Conservation (phyloP, 345 rosid genomes). For the Eutrema yunnanense region DNA sequence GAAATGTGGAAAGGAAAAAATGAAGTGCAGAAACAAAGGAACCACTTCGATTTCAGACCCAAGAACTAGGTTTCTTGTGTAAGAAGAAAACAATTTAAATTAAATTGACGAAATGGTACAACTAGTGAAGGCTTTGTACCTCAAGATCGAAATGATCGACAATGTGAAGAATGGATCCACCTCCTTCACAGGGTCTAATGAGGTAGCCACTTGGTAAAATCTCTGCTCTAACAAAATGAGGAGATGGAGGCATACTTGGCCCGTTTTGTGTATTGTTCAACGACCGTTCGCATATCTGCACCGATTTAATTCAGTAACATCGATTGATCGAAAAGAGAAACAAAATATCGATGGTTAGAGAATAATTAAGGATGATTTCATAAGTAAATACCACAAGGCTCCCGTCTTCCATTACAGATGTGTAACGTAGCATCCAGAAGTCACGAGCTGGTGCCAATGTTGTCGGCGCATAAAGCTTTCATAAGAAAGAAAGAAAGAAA, state of each 20-base stretch:
- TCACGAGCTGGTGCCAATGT: constrained; percentile 98
- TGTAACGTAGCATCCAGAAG: constrained; percentile 96
- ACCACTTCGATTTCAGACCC: background rate
- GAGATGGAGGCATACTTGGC: constrained; percentile 92
- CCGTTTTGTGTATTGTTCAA: constrained; percentile 93
- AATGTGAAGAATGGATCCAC: constrained; percentile 90
- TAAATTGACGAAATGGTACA: background rate
- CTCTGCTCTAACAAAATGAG: constrained; percentile 89
- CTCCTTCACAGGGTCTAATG: constrained; percentile 97
- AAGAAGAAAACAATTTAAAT: background rate
- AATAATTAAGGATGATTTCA: background rate
- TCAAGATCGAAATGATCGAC: constrained; percentile 95
- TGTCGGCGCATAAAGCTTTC: constrained; percentile 93
- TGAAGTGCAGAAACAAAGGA: background rate
- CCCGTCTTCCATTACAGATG: constrained; percentile 92
- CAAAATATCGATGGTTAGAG: background rate
- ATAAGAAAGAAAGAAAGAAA: background rate
- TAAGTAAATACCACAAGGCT: constrained; percentile 76
- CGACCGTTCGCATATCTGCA: constrained; percentile 83
- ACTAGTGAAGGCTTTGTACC: constrained; percentile 31
- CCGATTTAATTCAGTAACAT: background rate
- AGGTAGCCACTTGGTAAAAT: constrained; percentile 89
- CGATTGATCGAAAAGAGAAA: background rate
- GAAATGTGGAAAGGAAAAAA: background rate
- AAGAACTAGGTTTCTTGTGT: constrained; percentile 17